Evolutionary conservation across 2,329 filamentous ascomycete species (phyloP), one percentile per base, ranked within the genome.

Genomic region (Stachybotrys chlorohalonatus): DNA sequence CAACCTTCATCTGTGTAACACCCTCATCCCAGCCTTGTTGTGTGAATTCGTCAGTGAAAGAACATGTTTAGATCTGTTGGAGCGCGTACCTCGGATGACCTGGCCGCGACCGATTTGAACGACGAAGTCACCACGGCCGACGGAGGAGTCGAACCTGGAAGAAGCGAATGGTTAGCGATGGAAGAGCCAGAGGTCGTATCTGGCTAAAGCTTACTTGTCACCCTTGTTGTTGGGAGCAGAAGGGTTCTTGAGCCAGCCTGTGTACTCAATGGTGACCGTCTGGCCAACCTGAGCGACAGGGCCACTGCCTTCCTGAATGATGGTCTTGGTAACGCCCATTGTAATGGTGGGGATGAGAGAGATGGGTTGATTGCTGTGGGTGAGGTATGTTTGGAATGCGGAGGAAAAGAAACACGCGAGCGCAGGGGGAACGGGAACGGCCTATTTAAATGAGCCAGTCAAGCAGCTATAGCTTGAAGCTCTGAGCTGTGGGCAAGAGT

Each of bases 181-280:
- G 15, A 8, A 31, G 39, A 32, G n/a, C 32, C 24, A 2, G 11
- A 2, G 31, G 47, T 24, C 24, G 24, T 24, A 24, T 24, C 24
- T 24, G 24, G 24, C 24, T 24, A 1, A 54, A 16, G 73, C 86
- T 66, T 76, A 95, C 91, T 90, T 68, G 31, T 70, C 73, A 64
- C 92, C 92, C 80, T 88, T 83, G 66, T 82, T 77, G 55, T 83
- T 77, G 16, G 80, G 72, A 69, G 82, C 73, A 59, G 66, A 73
- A 24, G 75, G 66, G 66, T 95, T 86, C 73, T 87, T 88, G 59
- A 97, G 80, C 74, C 78, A 96, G 64, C 94, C 94, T 47, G 87
- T 94, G 80, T 97, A 97, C 74, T 94, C 84, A 68, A 97, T 95
- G 66, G 81, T 83, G 66, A 97, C 89, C 31, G 74, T 82, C 70